A percentile compares a stretch with the other conserved stretches of the same genome.
These are phyloP conservation scores for Boletus fagicola DNA, from an alignment of 768 basidiomycete genomes.

Conservation along the genomic window DNA sequence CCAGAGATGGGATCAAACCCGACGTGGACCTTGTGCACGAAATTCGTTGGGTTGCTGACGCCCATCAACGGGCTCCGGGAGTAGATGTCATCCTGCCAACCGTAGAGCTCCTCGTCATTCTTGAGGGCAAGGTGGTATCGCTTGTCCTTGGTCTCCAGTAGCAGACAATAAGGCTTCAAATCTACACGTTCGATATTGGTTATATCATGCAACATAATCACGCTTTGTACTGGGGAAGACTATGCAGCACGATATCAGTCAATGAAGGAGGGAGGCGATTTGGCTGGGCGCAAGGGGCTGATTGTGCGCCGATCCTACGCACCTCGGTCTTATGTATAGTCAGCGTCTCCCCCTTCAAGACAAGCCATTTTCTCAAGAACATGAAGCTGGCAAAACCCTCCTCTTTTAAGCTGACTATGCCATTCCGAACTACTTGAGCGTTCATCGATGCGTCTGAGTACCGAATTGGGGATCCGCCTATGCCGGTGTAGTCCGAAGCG, in stretches of 20 bases:
- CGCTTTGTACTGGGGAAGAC: constrained; percentile 55
- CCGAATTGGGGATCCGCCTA: constrained; percentile 75
- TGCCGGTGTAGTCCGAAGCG: constrained; percentile 69
- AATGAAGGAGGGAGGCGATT: neutral
- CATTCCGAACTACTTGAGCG: constrained; percentile 59
- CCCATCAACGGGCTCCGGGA: constrained; percentile 89
- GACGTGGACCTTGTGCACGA: constrained; percentile 98
- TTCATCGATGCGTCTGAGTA: constrained; percentile 35
- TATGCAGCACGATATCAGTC: constrained; percentile 24
- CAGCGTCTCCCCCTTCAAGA: constrained; percentile 77
- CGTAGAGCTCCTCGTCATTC: constrained; percentile 95
- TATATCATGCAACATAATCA: constrained; percentile 73
- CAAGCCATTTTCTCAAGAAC: constrained; percentile 88
- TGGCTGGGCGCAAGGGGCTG: neutral
- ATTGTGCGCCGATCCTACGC: constrained; percentile 27
- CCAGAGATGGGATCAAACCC: constrained; percentile 94
- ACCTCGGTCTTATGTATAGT: constrained; percentile 93
- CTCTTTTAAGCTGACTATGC: constrained; percentile 87
- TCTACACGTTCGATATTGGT: constrained; percentile 89
- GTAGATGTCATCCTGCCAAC: constrained; percentile 98
- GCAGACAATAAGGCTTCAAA: constrained; percentile 89
- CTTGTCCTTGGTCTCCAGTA: constrained; percentile 83
- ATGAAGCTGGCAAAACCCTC: constrained; percentile 90
- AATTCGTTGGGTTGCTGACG: constrained; percentile 92
- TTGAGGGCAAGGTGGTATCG: constrained; percentile 80